phyloP scores from a whole-genome alignment of 495 filamentous ascomycete genomes.

The Letharia lupina region DNA sequence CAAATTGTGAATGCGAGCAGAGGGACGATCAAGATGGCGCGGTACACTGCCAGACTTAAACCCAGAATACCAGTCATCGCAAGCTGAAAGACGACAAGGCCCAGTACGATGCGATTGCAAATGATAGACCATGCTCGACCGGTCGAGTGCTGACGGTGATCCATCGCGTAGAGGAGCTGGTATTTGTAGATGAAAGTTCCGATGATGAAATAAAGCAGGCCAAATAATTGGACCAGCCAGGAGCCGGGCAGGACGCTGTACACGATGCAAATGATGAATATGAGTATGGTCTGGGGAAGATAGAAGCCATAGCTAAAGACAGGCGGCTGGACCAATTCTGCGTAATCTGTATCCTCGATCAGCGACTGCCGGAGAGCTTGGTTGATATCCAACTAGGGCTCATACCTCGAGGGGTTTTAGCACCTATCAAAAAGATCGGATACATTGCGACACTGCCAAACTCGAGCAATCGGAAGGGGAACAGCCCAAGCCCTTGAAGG shows the following conservation, averaged over 20 bases:
- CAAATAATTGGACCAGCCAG: slow-evolving; percentile 72
- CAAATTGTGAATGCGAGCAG: slow-evolving; percentile 71
- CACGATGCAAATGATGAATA: slow-evolving; percentile 89
- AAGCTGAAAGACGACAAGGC: slow-evolving; percentile 77
- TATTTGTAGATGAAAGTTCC: slow-evolving; percentile 97
- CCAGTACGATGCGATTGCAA: slow-evolving; percentile 78
- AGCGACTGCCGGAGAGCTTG: background rate
- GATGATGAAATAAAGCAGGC: slow-evolving; percentile 77
- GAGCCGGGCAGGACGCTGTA: slow-evolving; percentile 85
- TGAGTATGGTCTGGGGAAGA: slow-evolving; percentile 81
- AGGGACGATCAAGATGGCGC: slow-evolving; percentile 64
- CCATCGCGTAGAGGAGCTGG: slow-evolving; percentile 96
- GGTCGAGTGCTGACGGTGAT: slow-evolving; percentile 90
- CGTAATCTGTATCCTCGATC: slow-evolving; percentile 50
- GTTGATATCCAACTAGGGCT: slow-evolving; percentile 2
- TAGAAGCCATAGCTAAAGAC: slow-evolving; percentile 94
- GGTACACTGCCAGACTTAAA: slow-evolving; percentile 57
- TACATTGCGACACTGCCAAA: slow-evolving; percentile 82
- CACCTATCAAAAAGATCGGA: slow-evolving; percentile 65
- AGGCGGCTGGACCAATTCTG: slow-evolving; percentile 72
- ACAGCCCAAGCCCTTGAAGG: slow-evolving; percentile 83
- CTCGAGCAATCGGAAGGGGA: slow-evolving; percentile 85
- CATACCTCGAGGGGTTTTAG: slow-evolving; percentile 71
- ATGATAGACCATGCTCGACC: slow-evolving; percentile 93
- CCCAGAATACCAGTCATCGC: slow-evolving; percentile 85